Conservation (phyloP, 106 monocot species). For the Dendrobium catenatum region DNA sequence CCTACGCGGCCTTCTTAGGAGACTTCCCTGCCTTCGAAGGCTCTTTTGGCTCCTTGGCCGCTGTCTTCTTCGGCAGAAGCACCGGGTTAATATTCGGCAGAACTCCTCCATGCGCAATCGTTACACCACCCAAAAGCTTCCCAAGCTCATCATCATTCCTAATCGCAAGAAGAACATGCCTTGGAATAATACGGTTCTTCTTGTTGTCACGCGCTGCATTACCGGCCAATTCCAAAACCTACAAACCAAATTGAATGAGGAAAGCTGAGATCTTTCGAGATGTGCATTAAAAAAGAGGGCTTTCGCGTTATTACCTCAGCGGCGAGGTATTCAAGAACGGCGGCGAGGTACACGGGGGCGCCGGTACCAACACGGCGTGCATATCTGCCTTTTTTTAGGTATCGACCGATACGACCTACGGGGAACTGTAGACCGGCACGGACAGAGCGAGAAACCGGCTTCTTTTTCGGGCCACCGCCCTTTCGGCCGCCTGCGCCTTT, state of each 20-base stretch:
- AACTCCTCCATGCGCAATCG: not conserved
- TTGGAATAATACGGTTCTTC: slow-evolving; percentile 23
- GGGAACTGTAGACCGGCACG: slow-evolving; percentile 40
- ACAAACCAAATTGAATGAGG: not conserved
- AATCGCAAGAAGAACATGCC: slow-evolving; percentile 20
- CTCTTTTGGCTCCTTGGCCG: slow-evolving; percentile 16
- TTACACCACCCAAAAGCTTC: slow-evolving; percentile 1
- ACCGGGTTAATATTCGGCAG: not conserved
- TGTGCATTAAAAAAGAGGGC: not conserved
- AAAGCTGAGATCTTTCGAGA: not conserved
- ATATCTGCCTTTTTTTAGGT: slow-evolving; percentile 51
- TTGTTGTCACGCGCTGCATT: slow-evolving; percentile 34
- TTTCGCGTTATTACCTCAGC: slow-evolving; percentile 35
- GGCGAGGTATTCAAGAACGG: slow-evolving; percentile 64
- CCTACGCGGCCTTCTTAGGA: slow-evolving; percentile 28
- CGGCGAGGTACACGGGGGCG: slow-evolving; percentile 61
- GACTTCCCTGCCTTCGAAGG: slow-evolving; percentile 20
- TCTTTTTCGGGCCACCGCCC: slow-evolving; percentile 24
- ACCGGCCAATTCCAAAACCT: slow-evolving; percentile 36
- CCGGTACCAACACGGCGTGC: slow-evolving; percentile 53
- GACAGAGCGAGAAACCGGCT: slow-evolving; percentile 21
- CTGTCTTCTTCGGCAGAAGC: not conserved
- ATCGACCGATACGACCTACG: slow-evolving; percentile 36
- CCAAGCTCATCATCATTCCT: slow-evolving; percentile 31
- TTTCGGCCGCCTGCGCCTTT: slow-evolving; percentile 20